Base-by-base conservation (phyloP, 306 rosid species). In the Lupinus albus region DNA sequence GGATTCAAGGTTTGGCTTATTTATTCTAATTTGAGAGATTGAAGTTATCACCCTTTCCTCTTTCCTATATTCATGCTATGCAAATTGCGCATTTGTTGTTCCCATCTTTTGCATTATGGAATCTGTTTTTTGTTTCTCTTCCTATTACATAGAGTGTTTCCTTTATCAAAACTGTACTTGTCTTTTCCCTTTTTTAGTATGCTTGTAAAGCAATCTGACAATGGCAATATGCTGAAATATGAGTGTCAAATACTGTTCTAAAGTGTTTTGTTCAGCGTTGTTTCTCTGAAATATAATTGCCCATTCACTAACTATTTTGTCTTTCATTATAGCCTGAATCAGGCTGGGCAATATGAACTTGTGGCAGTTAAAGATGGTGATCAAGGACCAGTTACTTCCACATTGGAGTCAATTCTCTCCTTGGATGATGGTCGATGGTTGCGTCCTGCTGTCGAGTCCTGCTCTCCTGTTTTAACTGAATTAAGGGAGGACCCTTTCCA, bases 371-470 rank as follows among this genome's bases (percentile, higher is more conserved):
- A 86, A 83, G 87, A 88, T 58, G 71, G 44, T 35, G 82, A 84
- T 72, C 78, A 80, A 72, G 88, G 79, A 28, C 79, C 73, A 59
- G 77, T 35, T 54, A 53, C 76, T 61, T 85, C 92, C 72, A 61
- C 95, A 67, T 82, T 94, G 95, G 96, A 90, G 12, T 85, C 97
- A 8, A 85, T 94, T 52, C 96, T 91, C 52, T 86, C 97, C 45
- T 81, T 94, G 86, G 89, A 86, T 68, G 96, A 88, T 73, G 92
- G 99, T 57, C 81, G 85, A 61, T 91, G 97, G 99, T 15, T 7
- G 32, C 78, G 0, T 72, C 81, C 88, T 60, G 55, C 82, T 55
- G 89, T 76, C 35, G 89, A 83, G 68, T 81, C 83, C 50, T 28
- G 75, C 72, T 70, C 91, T 73, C 73, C 83, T 2, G 75, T 67